These are phyloP conservation scores for Monosporascus sp. DNA, from an alignment of 2,329 filamentous ascomycete genomes.

Conservation along the genomic window DNA sequence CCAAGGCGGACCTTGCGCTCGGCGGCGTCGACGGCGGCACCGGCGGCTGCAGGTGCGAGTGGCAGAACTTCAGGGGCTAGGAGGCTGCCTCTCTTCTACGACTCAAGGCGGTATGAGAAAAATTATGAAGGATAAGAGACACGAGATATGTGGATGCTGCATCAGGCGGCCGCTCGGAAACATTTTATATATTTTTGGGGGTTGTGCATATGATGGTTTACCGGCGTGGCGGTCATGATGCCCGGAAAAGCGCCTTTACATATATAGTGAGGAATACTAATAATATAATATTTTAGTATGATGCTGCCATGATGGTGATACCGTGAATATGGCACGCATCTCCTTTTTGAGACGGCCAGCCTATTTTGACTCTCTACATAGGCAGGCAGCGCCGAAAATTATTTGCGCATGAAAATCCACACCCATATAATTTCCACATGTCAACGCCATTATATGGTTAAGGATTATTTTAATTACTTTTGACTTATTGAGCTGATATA, in stretches of 20 bases:
- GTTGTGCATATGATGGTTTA: neutral
- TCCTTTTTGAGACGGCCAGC: neutral
- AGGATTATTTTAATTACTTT: no score
- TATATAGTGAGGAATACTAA: neutral
- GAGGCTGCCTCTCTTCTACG: no score
- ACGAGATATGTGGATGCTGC: neutral
- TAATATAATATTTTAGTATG: no score
- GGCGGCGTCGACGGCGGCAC: conserved; percentile 60
- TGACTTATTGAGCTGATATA: no score
- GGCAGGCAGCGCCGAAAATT: no score
- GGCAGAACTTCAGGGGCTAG: conserved; percentile 44
- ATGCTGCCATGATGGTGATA: no score
- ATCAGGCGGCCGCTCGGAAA: neutral
- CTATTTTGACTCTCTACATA: neutral
- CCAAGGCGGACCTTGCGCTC: conserved; percentile 37
- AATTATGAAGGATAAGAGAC: neutral
- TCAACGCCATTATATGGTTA: no score
- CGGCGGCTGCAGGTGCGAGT: conserved; percentile 58
- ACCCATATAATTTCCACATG: no score
- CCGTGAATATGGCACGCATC: no score
- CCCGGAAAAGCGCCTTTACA: neutral
- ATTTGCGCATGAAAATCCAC: no score
- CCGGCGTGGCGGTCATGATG: neutral
- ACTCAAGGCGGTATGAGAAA: neutral
- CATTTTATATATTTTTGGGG: neutral